A percentile compares a stretch with the other conserved stretches of the same genome.
Conservation (phyloP, 2,329 filamentous ascomycete genomes). For the Cladophialophora bantiana region DNA sequence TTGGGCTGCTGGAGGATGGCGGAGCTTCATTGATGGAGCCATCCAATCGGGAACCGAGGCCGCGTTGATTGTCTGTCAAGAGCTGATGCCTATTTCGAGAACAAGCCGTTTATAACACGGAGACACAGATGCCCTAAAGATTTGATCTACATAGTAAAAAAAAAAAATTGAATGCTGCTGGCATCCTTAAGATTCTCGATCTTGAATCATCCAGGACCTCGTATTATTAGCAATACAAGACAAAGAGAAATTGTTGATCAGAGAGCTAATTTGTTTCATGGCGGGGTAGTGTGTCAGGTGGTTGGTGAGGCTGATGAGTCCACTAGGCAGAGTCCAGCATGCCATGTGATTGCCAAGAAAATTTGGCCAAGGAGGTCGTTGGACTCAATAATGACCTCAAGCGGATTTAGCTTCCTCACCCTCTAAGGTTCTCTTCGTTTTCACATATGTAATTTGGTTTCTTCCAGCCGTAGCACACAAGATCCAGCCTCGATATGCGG, state of each 20-base stretch:
- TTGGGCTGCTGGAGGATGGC: constrained; percentile 57
- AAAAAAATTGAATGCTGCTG: too few species aligned
- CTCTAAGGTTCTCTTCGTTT: background rate
- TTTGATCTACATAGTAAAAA: background rate
- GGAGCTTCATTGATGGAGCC: constrained; percentile 60
- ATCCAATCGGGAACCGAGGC: constrained; percentile 56
- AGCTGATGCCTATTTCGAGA: constrained; percentile 20
- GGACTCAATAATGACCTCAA: background rate
- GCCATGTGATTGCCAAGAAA: constrained; percentile 1
- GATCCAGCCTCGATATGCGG: background rate
- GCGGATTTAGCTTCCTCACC: background rate
- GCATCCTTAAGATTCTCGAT: too few species aligned
- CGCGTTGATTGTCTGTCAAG: constrained; percentile 44
- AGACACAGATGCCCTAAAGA: background rate
- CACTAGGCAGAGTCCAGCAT: background rate
- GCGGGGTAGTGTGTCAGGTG: too few species aligned
- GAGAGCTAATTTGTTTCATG: too few species aligned
- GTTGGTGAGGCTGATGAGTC: background rate
- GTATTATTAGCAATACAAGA: too few species aligned
- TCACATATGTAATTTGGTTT: background rate
- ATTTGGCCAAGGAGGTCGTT: background rate
- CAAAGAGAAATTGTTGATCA: too few species aligned
- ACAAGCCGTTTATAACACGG: constrained; percentile 1
- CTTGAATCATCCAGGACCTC: too few species aligned
- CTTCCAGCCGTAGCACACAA: background rate